These are phyloP conservation scores for Carpinus viminea DNA, from an alignment of 306 rosid species.

Conservation along the genomic window DNA sequence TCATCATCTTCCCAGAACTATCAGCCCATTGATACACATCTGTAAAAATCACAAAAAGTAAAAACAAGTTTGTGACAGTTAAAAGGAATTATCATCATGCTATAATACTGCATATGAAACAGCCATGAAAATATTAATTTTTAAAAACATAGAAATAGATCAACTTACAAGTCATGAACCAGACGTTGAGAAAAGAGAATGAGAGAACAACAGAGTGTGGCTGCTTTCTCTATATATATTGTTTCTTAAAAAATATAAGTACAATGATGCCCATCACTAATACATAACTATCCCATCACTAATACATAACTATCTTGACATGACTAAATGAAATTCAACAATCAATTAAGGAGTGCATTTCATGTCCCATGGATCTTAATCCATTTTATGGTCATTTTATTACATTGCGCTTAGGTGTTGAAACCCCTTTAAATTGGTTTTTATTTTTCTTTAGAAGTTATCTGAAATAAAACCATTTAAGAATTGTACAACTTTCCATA, in stretches of 20 bases:
- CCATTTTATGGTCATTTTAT: neutral
- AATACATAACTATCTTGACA: neutral
- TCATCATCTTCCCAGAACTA: slow-evolving; percentile 70
- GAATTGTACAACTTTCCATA: neutral
- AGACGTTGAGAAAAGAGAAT: neutral
- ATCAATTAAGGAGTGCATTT: neutral
- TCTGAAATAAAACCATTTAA: neutral
- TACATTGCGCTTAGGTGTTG: neutral
- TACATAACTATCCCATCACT: neutral
- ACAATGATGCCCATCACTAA: neutral
- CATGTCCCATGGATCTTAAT: neutral
- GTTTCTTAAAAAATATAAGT: neutral
- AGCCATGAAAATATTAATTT: neutral
- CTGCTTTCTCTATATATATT: neutral
- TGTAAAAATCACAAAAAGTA: slow-evolving; percentile 36
- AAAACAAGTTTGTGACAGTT: slow-evolving; percentile 10
- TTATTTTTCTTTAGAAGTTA: neutral
- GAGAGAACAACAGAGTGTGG: neutral
- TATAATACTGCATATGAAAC: neutral
- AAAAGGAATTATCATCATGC: neutral
- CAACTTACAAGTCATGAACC: neutral
- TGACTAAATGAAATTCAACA: neutral
- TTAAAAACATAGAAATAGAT: neutral
- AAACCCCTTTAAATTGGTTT: neutral
- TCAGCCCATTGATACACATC: slow-evolving; percentile 91